Base-by-base conservation (phyloP, 2,329 filamentous ascomycete genomes). In the Xylaria sp. region DNA sequence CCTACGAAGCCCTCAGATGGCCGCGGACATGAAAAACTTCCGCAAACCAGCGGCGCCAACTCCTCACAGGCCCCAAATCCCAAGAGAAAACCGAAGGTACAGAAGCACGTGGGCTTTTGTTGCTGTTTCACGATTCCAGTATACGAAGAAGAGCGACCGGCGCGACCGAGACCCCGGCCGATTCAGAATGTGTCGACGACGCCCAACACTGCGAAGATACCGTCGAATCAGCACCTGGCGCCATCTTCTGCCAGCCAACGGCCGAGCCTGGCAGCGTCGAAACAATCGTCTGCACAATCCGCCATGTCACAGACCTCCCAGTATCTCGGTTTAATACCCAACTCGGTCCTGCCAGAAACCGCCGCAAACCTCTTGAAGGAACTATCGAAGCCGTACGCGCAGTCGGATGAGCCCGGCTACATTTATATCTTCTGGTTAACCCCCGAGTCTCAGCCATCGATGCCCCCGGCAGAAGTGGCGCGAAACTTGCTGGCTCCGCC, bases 371-470 rank as follows among this genome's bases (percentile, higher is more conserved):
- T 98, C 3, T 86, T 95, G 67, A 84, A 90, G 2, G 94, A 98
- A 79, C 85, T 98, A 10, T 88, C 84, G 80, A 77, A 96, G 87
- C 83, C 93, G 0, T 87, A 94, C 53, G 94, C 93, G 0, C 83
- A 88, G 25, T 83, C 86, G 62, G 93, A 96, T 72, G 93, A 97
- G 73, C 84, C 91, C 13, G 96, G 96, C 43, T 99, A 96, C 81
- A 98, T 99, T 73, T 99, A 99, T 85, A 97, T 99, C 80, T 99
- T 98, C 85, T 97, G 95, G 94, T 86, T 97, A 25, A 97, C 93
- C 0, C 90, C 93, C 36, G 84, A 87, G 41, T 86, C 85, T 2
- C 81, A 87, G 8, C 78, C 84, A 0, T 79, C 86, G 0, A 82
- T 85, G 0, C 84, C 88, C 0, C 84, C 90, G 0, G 83, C 83